These are phyloP conservation scores for Backusella sp. DNA, from an alignment of 192 early-diverging fungal genomes.

Conservation along the genomic window DNA sequence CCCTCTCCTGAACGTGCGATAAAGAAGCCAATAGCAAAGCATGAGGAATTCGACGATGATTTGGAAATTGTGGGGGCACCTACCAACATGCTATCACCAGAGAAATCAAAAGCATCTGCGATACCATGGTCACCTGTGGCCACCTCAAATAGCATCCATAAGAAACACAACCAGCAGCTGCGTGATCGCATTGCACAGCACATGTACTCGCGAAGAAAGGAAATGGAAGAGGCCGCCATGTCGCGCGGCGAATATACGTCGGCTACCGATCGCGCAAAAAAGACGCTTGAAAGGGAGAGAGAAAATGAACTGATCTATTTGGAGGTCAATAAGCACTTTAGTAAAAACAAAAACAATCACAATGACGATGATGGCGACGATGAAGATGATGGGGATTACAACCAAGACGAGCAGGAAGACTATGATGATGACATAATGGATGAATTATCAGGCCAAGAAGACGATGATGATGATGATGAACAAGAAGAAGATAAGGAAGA, in stretches of 20 bases:
- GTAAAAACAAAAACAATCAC: not conserved
- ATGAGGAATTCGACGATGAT: conserved; percentile 26
- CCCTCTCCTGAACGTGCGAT: not conserved
- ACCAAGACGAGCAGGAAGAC: not conserved
- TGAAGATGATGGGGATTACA: not conserved
- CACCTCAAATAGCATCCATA: not conserved
- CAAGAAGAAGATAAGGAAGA: not conserved
- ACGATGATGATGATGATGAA: conserved; percentile 4
- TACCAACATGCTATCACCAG: not conserved
- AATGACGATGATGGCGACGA: not conserved
- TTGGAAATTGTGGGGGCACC: conserved; percentile 30
- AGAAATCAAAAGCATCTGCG: not conserved
- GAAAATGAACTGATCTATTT: conserved; percentile 10
- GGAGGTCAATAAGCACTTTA: conserved; percentile 15
- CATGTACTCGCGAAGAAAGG: conserved; percentile 7
- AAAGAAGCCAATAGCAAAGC: no score
- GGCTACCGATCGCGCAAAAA: conserved; percentile 17
- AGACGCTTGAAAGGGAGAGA: conserved; percentile 14
- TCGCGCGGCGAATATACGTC: conserved; percentile 7
- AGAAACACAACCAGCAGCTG: conserved; percentile 18
- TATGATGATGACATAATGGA: conserved; percentile 7
- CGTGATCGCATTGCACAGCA: conserved; percentile 20
- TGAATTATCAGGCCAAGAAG: conserved; percentile 6
- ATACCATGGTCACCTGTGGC: not conserved
- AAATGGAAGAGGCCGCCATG: conserved; percentile 20